These are phyloP conservation scores for Solanum rostratum DNA, from an alignment of 257 asterid genomes.

Conservation along the genomic window DNA sequence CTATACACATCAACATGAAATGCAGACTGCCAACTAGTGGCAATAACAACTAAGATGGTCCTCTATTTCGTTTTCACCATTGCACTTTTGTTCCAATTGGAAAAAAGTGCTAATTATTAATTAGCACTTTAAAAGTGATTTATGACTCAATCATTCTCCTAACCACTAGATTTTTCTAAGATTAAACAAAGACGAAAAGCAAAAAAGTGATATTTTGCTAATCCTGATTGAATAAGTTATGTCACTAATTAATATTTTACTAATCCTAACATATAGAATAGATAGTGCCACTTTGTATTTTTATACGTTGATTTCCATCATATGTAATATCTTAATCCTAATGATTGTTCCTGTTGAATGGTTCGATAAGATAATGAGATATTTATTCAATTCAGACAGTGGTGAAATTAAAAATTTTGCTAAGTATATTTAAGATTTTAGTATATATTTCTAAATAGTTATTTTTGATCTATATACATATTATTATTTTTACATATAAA, in stretches of 20 bases:
- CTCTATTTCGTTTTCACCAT: neutral
- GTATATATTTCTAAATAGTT: no score
- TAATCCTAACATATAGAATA: neutral
- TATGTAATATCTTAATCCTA: neutral
- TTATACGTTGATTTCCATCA: neutral
- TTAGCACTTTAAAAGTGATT: neutral
- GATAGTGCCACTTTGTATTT: neutral
- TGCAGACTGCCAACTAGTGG: neutral
- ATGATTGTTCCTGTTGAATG: neutral
- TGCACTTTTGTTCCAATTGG: neutral
- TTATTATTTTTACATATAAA: no score
- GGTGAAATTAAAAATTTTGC: no score
- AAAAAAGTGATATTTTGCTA: neutral
- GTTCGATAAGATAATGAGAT: neutral
- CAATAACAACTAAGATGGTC: neutral
- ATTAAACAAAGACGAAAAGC: neutral
- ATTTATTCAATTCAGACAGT: neutral
- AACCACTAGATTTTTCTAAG: neutral
- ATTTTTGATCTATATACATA: no score
- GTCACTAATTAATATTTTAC: neutral
- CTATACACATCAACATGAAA: no score
- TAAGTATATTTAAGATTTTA: no score
- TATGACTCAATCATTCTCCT: neutral
- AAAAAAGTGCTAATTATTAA: neutral
- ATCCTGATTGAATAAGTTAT: neutral